Evolutionary conservation across 176 grass and related monocot species (phyloP).

Genomic region (Oryza brachyantha): DNA sequence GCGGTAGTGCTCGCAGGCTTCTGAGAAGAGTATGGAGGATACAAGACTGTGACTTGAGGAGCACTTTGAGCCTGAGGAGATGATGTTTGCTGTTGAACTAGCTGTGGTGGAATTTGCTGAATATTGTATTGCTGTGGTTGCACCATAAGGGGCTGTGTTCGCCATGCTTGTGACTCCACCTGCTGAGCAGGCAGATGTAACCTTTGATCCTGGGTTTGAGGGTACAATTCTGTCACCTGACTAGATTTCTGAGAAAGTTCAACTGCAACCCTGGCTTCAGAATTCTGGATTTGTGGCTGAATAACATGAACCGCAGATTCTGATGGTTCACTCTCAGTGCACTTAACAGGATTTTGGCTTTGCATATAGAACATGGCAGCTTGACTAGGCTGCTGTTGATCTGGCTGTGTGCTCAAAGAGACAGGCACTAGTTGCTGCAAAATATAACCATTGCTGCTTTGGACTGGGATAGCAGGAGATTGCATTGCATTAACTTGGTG

Average conservation of each 20-base stretch:
- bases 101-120: conserved; percentile 43
- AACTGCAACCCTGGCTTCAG: conserved; percentile 44
- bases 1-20: conserved; percentile 55
- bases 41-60: conserved; percentile 60
- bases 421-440: conserved; percentile 51
- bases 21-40: conserved; percentile 62
- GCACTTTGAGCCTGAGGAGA: conserved; percentile 58
- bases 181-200: conserved; percentile 48
- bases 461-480: conserved; percentile 34
- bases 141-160: conserved; percentile 39
- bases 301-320: conserved; percentile 59
- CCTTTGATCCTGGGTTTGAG: conserved; percentile 48
- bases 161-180: conserved; percentile 45
- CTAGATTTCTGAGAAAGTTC: conserved; percentile 40
- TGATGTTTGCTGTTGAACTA: conserved; percentile 46
- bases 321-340: background rate
- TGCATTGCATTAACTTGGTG: conserved; percentile 45
- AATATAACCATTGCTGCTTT: conserved; percentile 39
- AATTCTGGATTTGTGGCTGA: conserved; percentile 48
- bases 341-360: conserved; percentile 36
- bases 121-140: conserved; percentile 55
- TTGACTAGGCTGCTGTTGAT: conserved; percentile 49
- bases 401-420: conserved; percentile 41
- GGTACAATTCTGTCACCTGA: conserved; percentile 32
- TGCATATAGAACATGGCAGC: conserved; percentile 51